A percentile compares a stretch with the other conserved stretches of the same genome.
phyloP scores from a whole-genome alignment of 176 grass and related monocot species.

The Aegilops sharonensis region DNA sequence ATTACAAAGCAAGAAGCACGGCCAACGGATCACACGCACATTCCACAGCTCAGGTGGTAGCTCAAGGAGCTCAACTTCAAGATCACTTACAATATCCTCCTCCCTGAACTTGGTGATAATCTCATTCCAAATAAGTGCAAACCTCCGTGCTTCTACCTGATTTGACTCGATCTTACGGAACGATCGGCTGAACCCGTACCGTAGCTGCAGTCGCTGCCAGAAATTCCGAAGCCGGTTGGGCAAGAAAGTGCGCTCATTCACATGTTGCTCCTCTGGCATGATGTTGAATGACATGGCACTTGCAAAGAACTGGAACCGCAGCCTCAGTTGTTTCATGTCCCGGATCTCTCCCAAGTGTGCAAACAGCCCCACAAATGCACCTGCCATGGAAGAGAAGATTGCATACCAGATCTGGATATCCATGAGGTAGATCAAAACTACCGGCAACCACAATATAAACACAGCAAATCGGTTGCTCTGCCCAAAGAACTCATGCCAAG shows the following conservation, averaged over 20 bases:
- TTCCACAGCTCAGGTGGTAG: constrained; percentile 78
- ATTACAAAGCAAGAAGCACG: constrained; percentile 90
- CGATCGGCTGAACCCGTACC: constrained; percentile 81
- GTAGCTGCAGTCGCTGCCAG: constrained; percentile 76
- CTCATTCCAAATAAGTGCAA: constrained; percentile 94
- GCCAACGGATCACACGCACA: constrained; percentile 90
- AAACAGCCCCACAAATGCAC: constrained; percentile 83
- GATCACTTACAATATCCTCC: constrained; percentile 90
- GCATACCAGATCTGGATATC: constrained; percentile 98
- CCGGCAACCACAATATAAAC: constrained; percentile 73
- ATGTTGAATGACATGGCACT: constrained; percentile 97
- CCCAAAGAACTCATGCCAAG: constrained; percentile 88
- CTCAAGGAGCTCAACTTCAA: constrained; percentile 76
- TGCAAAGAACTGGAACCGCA: constrained; percentile 93
- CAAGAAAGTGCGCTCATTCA: constrained; percentile 56
- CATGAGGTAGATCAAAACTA: constrained; percentile 96
- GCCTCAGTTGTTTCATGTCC: constrained; percentile 75
- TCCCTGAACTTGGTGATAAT: constrained; percentile 87
- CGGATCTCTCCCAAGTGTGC: constrained; percentile 87
- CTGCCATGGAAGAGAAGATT: constrained; percentile 75
- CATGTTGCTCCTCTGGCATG: constrained; percentile 81
- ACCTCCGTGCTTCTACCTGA: constrained; percentile 66
- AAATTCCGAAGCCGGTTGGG: constrained; percentile 62
- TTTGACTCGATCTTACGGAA: constrained; percentile 90
- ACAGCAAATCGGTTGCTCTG: constrained; percentile 75